Base-by-base conservation (phyloP, 257 asterid species). In the Salvia miltiorrhiza region DNA sequence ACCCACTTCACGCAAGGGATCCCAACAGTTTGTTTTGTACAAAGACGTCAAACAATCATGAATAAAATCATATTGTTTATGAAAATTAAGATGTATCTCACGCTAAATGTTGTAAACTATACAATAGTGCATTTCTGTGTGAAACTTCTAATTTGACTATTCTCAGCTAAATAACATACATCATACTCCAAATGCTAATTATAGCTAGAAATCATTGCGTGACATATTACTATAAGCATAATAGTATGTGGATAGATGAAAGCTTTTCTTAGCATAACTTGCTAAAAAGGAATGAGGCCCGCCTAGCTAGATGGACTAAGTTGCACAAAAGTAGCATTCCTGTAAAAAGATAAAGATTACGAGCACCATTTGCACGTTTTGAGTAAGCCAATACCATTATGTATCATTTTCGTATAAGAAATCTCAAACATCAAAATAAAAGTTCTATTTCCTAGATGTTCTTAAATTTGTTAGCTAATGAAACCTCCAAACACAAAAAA, bases 1-100 rank as follows among this genome's bases (percentile, higher is more conserved):
- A 72, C 83, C 86, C 90, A 73, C 86, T 24, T 32, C 30, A 32
- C 19, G 45, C 44, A 74, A 37, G 37, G 72, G 70, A 79, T 80
- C 82, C 78, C 82, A 82, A 21, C 84, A 78, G 80, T 73, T 37
- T 19, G 73, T 70, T 76, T 53, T 5, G 65, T 55, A 41, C 62
- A 54, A 52, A 47, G 9, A 58, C 76, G 67, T 64, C 81, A 47
- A 39, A 53, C 11, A 48, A 17, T 17, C 66, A 50, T 58, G 59
- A 68, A 68, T 49, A 63, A 48, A 23, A 14, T 16, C 5, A 28
- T 45, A 43, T 45, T 35, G 3, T 32, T 17, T 26, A 65, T 21
- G 62, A 6, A 43, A 35, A 44, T 32, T 16, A 24, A 47, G 72
- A 73, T 17, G 72, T 23, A 64, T 45, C 60, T 20, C 28, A 44